Percentiles rank a stretch among this genome's conserved stretches.
These are phyloP conservation scores for Aspergillus chevalieri DNA, from an alignment of 2,329 filamentous ascomycete genomes.

Conservation along the genomic window DNA sequence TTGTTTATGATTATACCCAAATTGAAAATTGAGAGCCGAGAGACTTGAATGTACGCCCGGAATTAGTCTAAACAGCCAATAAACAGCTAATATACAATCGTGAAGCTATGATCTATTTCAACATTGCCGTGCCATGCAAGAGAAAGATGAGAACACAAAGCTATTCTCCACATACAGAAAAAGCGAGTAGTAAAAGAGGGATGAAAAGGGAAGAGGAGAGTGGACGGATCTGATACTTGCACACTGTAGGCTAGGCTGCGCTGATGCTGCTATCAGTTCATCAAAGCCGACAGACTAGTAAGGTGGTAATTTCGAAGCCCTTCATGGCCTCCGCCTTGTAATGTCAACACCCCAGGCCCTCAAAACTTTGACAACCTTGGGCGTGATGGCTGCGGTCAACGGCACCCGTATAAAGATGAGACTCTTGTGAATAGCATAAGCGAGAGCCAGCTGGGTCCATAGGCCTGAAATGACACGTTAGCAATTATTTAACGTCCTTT, in stretches of 20 bases:
- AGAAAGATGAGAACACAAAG: not conserved
- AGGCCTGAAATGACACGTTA: slow-evolving; percentile 43
- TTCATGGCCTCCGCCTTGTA: slow-evolving; percentile 60
- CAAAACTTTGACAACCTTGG: slow-evolving; percentile 86
- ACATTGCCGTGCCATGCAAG: slow-evolving; percentile 17
- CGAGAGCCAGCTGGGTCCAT: slow-evolving; percentile 82
- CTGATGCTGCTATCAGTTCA: not conserved
- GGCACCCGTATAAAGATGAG: slow-evolving; percentile 96
- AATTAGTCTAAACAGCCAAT: slow-evolving; percentile 22
- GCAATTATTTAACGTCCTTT: not conserved
- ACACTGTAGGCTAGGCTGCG: too few species aligned
- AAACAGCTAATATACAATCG: slow-evolving; percentile 25
- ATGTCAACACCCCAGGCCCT: slow-evolving; percentile 92
- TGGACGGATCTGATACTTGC: not conserved
- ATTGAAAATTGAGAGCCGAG: slow-evolving; percentile 15
- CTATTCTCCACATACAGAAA: too few species aligned
- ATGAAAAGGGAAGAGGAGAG: not conserved
- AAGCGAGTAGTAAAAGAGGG: not conserved
- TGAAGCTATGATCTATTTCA: slow-evolving; percentile 8
- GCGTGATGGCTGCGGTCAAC: slow-evolving; percentile 79
- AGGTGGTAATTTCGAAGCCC: slow-evolving; percentile 6
- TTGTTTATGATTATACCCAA: slow-evolving; percentile 10
- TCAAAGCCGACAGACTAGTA: not conserved
- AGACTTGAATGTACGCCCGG: slow-evolving; percentile 10
- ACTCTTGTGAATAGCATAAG: slow-evolving; percentile 96